Evolutionary conservation across 2,329 filamentous ascomycete genomes (phyloP).

Genomic region (Moelleriella libera): DNA sequence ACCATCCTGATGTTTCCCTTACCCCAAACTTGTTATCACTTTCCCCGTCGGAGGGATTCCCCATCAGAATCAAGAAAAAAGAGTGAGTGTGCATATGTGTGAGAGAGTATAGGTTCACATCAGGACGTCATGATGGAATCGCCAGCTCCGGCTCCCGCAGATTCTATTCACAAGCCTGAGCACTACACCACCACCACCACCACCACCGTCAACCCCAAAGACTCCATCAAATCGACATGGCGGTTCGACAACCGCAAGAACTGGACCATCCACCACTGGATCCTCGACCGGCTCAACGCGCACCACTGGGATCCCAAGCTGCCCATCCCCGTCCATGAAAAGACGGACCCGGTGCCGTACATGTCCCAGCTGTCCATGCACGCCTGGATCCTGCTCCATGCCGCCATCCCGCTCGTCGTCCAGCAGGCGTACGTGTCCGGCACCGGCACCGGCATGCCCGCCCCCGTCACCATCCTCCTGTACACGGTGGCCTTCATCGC

Average conservation of each 20-base stretch:
- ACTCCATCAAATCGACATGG: slow-evolving; percentile 12
- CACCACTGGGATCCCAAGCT: slow-evolving; percentile 7
- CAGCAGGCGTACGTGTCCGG: slow-evolving; percentile 12
- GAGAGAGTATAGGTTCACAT: too few species aligned
- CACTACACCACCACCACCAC: neutral
- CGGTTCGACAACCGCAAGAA: slow-evolving; percentile 4
- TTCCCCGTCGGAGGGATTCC: too few species aligned
- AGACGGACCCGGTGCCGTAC: slow-evolving; percentile 17
- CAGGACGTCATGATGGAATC: too few species aligned
- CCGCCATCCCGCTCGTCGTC: slow-evolving; percentile 1
- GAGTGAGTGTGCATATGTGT: too few species aligned
- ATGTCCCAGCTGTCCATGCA: slow-evolving; percentile 14
- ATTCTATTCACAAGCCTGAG: too few species aligned
- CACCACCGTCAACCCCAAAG: slow-evolving; percentile 6
- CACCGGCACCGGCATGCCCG: slow-evolving; percentile 9
- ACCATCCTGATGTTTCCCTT: too few species aligned
- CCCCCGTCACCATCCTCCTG: slow-evolving; percentile 5
- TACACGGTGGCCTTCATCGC: slow-evolving; percentile 17
- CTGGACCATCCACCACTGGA: slow-evolving; percentile 8
- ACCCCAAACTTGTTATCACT: too few species aligned
- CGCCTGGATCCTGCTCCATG: slow-evolving; percentile 15
- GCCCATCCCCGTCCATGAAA: slow-evolving; percentile 14
- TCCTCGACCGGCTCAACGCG: slow-evolving; percentile 6
- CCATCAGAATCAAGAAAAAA: too few species aligned
- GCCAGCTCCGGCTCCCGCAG: too few species aligned